These are phyloP conservation scores for Malus fusca DNA, from an alignment of 306 rosid genomes.

Conservation along the genomic window DNA sequence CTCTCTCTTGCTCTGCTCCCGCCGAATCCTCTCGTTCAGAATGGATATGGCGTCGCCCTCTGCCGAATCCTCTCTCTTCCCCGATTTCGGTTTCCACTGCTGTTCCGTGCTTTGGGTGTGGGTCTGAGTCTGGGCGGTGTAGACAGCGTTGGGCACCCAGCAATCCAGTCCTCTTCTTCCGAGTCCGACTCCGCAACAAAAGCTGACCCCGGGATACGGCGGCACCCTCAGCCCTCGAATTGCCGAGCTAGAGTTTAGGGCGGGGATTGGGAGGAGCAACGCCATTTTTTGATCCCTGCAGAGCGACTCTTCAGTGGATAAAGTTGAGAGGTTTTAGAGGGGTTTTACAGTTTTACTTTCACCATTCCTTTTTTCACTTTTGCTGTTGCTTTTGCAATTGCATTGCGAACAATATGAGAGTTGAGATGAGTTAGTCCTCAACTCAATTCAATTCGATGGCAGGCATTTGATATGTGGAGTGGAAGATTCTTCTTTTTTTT, in stretches of 20 bases:
- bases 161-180: neutral
- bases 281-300: conserved; percentile 29
- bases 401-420: no score
- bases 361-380: neutral
- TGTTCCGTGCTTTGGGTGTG: conserved; percentile 15
- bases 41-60: conserved; percentile 53
- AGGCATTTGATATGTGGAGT: neutral
- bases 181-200: neutral
- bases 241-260: neutral
- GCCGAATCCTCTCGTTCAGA: conserved; percentile 66
- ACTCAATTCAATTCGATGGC: no score
- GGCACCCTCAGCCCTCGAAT: neutral
- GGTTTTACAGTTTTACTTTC: conserved; percentile 32
- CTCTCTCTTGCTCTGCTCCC: conserved; percentile 46
- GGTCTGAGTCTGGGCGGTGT: conserved; percentile 18
- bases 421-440: no score
- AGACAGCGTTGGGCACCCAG: conserved; percentile 31
- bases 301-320: neutral
- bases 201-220: neutral
- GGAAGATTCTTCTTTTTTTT: no score
- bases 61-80: conserved; percentile 14
- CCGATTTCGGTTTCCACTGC: conserved; percentile 12
- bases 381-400: no score
- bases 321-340: conserved; percentile 37
- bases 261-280: conserved; percentile 32